phyloP scores from a whole-genome alignment of 192 early-diverging fungal species.

The Coemansia sp. region DNA sequence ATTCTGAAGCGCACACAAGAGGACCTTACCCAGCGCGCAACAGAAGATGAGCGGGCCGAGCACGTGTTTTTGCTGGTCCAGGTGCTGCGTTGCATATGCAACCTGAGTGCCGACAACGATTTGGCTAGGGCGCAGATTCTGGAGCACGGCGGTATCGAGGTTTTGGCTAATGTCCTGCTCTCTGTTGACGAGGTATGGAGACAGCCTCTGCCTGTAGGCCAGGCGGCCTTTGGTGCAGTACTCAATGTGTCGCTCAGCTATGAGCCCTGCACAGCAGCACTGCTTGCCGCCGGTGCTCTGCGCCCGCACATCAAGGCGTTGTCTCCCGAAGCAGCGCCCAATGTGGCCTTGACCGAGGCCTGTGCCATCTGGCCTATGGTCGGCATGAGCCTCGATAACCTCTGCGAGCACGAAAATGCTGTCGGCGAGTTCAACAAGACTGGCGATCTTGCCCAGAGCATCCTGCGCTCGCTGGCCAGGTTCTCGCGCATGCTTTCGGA shows the following conservation, averaged over 20 bases:
- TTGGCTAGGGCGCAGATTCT: conserved; percentile 12
- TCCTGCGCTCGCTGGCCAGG: conserved; percentile 13
- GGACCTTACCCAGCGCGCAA: background rate
- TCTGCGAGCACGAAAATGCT: conserved; percentile 32
- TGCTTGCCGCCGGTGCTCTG: conserved; percentile 19
- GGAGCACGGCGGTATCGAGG: conserved; percentile 3
- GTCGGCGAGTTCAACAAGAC: conserved; percentile 12
- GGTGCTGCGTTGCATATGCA: conserved; percentile 43
- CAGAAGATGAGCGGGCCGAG: conserved; percentile 17
- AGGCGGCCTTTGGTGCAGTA: conserved; percentile 38
- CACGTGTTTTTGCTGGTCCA: conserved; percentile 29
- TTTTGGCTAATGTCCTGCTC: conserved; percentile 6
- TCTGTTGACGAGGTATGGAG: conserved; percentile 10
- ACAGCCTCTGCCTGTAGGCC: conserved; percentile 33
- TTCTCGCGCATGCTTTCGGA: conserved; percentile 5
- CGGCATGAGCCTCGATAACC: conserved; percentile 26
- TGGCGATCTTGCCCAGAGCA: conserved; percentile 3
- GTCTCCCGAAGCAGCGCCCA: conserved; percentile 1
- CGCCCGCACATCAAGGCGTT: conserved; percentile 15
- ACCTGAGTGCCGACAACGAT: conserved; percentile 39
- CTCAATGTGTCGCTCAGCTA: conserved; percentile 35
- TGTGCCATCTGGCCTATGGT: conserved; percentile 16
- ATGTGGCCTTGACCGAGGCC: background rate
- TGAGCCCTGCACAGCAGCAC: conserved; percentile 9
- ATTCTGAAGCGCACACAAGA: conserved; percentile 11